Conservation (phyloP, 164 flowering plant species). For the Vitis rotundifolia region DNA sequence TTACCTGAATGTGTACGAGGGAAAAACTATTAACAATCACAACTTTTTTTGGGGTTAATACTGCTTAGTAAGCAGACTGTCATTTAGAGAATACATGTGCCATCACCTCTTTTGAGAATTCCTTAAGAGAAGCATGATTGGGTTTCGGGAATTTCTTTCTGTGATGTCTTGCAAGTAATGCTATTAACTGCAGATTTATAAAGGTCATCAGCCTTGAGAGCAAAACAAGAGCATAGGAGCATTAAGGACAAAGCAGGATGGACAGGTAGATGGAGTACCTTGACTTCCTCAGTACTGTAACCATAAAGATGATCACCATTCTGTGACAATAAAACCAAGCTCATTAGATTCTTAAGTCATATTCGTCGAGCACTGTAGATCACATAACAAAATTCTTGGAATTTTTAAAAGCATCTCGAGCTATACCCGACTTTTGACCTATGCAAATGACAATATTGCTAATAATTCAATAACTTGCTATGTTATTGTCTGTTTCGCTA, state of each 20-base stretch:
- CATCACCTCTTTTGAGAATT: constrained; percentile 42
- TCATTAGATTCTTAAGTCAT: neutral
- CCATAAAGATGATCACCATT: constrained; percentile 62
- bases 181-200: constrained; percentile 51
- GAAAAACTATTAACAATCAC: neutral
- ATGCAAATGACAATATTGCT: too few species aligned
- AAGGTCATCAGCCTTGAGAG: constrained; percentile 5
- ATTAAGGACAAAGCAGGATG: neutral
- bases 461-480: too few species aligned
- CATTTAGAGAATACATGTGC: neutral
- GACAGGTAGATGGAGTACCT: constrained; percentile 35
- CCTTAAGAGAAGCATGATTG: constrained; percentile 30
- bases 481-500: too few species aligned
- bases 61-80: neutral
- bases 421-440: too few species aligned
- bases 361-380: too few species aligned
- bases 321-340: constrained; percentile 29
- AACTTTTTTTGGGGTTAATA: neutral
- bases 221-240: neutral
- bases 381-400: too few species aligned
- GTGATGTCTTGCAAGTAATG: constrained; percentile 62
- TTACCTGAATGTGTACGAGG: constrained; percentile 25
- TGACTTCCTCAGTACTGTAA: constrained; percentile 52
- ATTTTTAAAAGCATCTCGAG: too few species aligned
- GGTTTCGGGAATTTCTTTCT: constrained; percentile 63